phyloP scores from a whole-genome alignment of 768 basidiomycete genomes.

The Sistotremastrum suecicum region DNA sequence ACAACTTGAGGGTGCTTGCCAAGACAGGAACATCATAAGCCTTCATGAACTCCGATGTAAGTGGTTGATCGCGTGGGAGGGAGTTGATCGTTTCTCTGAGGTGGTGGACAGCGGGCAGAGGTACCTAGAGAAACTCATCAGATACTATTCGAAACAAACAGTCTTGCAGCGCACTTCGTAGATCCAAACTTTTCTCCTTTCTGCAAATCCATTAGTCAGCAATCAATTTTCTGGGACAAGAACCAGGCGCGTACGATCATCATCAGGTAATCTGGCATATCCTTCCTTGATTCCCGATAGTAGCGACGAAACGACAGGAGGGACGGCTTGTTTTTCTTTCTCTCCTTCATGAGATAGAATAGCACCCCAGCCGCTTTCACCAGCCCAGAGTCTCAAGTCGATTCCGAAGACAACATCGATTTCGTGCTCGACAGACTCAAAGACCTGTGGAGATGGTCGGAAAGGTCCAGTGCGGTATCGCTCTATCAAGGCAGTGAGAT shows the following conservation, averaged over 20 bases:
- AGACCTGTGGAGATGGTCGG: slow-evolving; percentile 72
- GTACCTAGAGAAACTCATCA: slow-evolving; percentile 17
- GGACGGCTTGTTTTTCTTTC: slow-evolving; percentile 48
- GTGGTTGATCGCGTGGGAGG: slow-evolving; percentile 37
- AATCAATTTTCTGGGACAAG: neutral
- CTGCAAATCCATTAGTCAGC: slow-evolving; percentile 21
- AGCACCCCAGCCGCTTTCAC: slow-evolving; percentile 60
- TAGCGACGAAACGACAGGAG: slow-evolving; percentile 59
- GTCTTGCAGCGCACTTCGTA: slow-evolving; percentile 48
- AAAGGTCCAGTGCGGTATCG: slow-evolving; percentile 90
- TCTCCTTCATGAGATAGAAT: slow-evolving; percentile 33
- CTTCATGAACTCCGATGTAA: slow-evolving; percentile 37
- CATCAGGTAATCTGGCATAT: slow-evolving; percentile 45
- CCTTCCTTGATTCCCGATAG: slow-evolving; percentile 47
- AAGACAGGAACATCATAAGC: slow-evolving; percentile 77
- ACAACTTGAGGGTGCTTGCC: slow-evolving; percentile 75
- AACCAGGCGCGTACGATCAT: slow-evolving; percentile 36
- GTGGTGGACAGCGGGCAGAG: slow-evolving; percentile 68
- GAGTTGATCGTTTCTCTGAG: slow-evolving; percentile 76
- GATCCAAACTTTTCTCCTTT: slow-evolving; percentile 85
- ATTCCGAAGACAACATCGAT: slow-evolving; percentile 84
- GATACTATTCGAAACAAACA: neutral
- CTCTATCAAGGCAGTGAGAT: slow-evolving; percentile 78
- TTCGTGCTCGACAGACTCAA: slow-evolving; percentile 74
- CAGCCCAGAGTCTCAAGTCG: slow-evolving; percentile 80